Evolutionary conservation across 805 yeast species (phyloP).

Genomic region (Metschnikowia baotianmanensis): DNA sequence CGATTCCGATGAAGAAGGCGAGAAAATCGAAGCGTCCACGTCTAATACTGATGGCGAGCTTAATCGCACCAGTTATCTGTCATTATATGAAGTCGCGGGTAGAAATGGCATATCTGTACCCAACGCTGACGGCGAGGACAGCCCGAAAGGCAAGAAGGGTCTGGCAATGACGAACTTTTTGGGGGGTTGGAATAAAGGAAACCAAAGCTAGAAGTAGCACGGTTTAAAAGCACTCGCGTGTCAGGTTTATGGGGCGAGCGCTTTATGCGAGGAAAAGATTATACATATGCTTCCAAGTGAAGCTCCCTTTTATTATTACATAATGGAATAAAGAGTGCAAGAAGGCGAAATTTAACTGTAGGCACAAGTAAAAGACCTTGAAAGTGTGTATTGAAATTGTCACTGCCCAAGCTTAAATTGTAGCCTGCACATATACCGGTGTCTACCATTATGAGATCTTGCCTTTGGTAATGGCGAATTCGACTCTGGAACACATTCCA

Average conservation of each 20-base stretch:
- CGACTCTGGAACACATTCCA: background rate
- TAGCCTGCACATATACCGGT: background rate
- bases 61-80: constrained; percentile 38
- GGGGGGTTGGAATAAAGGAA: constrained; percentile 21
- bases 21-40: constrained; percentile 18
- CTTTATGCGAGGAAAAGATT: background rate
- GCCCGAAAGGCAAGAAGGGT: constrained; percentile 21
- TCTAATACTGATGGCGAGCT: constrained; percentile 7
- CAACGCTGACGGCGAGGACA: constrained; percentile 23
- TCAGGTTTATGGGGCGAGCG: background rate
- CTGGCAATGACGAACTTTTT: constrained; percentile 31
- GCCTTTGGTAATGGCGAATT: too few relatives aligned
- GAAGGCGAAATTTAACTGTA: too few relatives aligned
- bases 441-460: background rate
- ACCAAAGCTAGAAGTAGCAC: constrained; percentile 5
- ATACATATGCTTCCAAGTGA: too few relatives aligned
- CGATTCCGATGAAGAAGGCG: constrained; percentile 34
- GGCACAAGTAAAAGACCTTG: too few relatives aligned
- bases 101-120: constrained; percentile 35
- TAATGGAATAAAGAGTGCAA: too few relatives aligned
- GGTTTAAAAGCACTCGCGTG: background rate
- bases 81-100: constrained; percentile 53
- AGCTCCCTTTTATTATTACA: too few relatives aligned
- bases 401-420: background rate
- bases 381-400: too few relatives aligned